These are phyloP conservation scores for Trichomonascaceae sp. DNA, from an alignment of 1,139 yeast genomes.

Conservation along the genomic window DNA sequence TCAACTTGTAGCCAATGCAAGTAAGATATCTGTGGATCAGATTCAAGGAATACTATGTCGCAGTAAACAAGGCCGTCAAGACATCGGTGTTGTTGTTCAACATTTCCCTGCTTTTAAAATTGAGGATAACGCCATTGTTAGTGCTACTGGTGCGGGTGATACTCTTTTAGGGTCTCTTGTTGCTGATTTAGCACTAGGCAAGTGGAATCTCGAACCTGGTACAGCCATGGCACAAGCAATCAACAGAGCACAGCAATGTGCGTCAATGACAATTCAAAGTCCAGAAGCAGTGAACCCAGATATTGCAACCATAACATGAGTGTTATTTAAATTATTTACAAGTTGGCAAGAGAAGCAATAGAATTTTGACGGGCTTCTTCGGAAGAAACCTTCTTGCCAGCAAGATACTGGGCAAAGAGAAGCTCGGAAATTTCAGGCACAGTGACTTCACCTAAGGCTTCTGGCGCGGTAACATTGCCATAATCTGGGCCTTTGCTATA, in stretches of 20 bases:
- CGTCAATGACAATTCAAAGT: constrained; percentile 43
- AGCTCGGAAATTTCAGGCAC: constrained; percentile 45
- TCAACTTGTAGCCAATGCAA: constrained; percentile 31
- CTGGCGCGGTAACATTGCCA: constrained; percentile 8
- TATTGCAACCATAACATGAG: constrained; percentile 10
- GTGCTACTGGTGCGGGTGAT: constrained; percentile 71
- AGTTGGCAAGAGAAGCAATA: constrained; percentile 10
- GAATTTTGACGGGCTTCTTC: constrained; percentile 30
- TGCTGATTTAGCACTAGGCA: constrained; percentile 31
- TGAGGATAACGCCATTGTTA: constrained; percentile 32
- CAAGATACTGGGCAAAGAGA: constrained; percentile 54
- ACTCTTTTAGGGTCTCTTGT: constrained; percentile 50
- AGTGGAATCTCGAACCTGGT: constrained; percentile 7
- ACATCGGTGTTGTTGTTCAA: constrained; percentile 53
- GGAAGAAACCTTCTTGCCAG: constrained; percentile 57
- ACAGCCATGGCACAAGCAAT: constrained; percentile 33
- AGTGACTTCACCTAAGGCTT: constrained; percentile 32
- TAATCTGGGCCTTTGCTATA: constrained; percentile 1
- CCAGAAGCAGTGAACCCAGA: constrained; percentile 28
- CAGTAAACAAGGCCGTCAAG: constrained; percentile 12
- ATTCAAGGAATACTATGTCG: constrained; percentile 5
- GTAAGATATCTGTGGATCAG: constrained; percentile 13
- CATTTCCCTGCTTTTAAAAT: constrained; percentile 43
- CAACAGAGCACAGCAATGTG: constrained; percentile 48
- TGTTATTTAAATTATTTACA: constrained; percentile 1